Percentiles rank a stretch among this genome's conserved stretches.
Evolutionary conservation across 441 rosid species (phyloP).

Genomic region (Syzygium malaccense): DNA sequence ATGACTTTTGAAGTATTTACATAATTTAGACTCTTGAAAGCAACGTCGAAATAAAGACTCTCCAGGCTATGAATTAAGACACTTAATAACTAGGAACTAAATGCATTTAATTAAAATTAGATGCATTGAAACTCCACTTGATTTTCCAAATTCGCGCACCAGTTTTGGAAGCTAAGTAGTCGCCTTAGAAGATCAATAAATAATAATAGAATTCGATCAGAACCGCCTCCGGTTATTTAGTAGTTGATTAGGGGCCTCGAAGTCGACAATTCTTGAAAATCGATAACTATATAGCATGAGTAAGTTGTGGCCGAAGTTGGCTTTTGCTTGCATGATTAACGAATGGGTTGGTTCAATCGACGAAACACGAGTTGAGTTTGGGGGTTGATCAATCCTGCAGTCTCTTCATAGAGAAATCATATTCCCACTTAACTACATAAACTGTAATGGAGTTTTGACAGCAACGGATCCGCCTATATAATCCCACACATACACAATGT

Average conservation of each 20-base stretch:
- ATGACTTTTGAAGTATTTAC: neutral
- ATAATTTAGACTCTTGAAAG: neutral
- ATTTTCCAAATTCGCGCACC: neutral
- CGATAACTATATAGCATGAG: neutral
- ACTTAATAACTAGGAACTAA: neutral
- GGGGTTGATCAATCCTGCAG: neutral
- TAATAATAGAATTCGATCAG: accelerated
- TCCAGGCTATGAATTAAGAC: neutral
- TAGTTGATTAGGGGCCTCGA: neutral
- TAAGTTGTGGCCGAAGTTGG: neutral
- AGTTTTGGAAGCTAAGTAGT: neutral
- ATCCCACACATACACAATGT: neutral
- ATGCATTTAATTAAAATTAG: neutral
- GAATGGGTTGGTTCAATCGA: neutral
- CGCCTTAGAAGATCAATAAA: neutral
- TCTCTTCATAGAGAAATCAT: neutral
- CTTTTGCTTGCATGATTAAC: neutral
- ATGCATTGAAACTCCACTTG: neutral
- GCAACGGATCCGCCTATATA: neutral
- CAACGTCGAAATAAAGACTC: neutral
- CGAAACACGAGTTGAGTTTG: neutral
- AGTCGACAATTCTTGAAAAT: neutral
- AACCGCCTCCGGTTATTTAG: neutral
- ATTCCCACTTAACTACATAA: neutral
- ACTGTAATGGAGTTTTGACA: neutral